phyloP scores from a whole-genome alignment of 1,284 basidiomycete species.

The Nidula niveotomentosa region DNA sequence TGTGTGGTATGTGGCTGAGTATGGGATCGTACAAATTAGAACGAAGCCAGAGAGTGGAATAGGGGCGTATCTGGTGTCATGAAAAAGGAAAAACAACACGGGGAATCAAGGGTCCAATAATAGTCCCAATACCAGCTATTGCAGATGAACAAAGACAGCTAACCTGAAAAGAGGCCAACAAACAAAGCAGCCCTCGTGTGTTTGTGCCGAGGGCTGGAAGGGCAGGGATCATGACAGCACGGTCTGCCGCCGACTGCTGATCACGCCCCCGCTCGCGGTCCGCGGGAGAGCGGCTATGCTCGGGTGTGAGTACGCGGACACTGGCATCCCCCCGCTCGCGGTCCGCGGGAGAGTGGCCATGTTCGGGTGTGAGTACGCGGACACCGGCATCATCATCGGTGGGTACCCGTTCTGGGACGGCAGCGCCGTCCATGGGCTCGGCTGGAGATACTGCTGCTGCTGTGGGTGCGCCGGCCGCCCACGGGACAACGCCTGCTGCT shows the following conservation, averaged over 20 bases:
- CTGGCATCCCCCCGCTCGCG: conserved; percentile 20
- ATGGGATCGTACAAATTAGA: too few relatives aligned
- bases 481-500: conserved; percentile 17
- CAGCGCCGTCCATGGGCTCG: conserved; percentile 37
- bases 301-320: conserved; percentile 10
- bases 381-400: conserved; percentile 22
- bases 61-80: too few relatives aligned
- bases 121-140: too few relatives aligned
- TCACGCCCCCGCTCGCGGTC: conserved; percentile 2
- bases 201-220: too few relatives aligned
- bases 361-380: conserved; percentile 9
- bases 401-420: conserved; percentile 27
- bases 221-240: conserved; percentile 12
- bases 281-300: not conserved
- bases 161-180: too few relatives aligned
- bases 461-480: conserved; percentile 22
- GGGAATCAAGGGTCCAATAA: too few relatives aligned
- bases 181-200: too few relatives aligned
- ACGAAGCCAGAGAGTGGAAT: too few relatives aligned
- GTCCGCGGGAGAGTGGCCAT: not conserved
- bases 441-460: conserved; percentile 14
- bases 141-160: too few relatives aligned
- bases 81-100: too few relatives aligned
- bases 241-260: conserved; percentile 13
- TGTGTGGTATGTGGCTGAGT: too few relatives aligned